Base-by-base conservation (phyloP, 495 filamentous ascomycete species). In the Xylaria intraflava region DNA sequence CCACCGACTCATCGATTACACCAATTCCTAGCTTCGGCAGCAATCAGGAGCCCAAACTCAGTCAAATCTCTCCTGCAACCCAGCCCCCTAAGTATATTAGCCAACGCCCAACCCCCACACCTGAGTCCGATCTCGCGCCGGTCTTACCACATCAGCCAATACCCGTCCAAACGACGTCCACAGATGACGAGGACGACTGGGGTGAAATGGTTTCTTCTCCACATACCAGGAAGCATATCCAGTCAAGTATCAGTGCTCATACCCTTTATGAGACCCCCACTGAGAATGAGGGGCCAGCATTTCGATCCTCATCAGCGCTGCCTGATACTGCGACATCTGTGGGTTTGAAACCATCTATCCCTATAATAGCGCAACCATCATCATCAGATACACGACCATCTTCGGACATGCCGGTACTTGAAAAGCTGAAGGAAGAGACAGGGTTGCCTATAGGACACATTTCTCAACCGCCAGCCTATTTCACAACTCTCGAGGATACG, bases 181-280 rank as follows among this genome's bases (percentile, higher is more conserved):
- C 33, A 0, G 67, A 70, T n/a, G 70, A 77, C 12, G 76, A 72
- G 6, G 73, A 77, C 51, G 75, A 77, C 20, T 80, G 78, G 78
- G 78, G 78, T 12, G 78, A 80, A 51, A 78, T 80, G 76, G 68
- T 80, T 1, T 69, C 72, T 8, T 78, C 78, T 1, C 76, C 78
- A 24, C 53, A 53, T 5, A 55, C 57, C 6, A 49, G 64, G 24
- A 48, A 62, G 0, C 51, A 55, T 23, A 27, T 17, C 14, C 42
- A 41, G 27, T 10, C 16, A 1, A 48, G n/a, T 40, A 8, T 48
- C 26, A n/a, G 44, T 19, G 24, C 36, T 16, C 35, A 27, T 14
- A 16, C 51, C 4, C 17, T 26, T 55, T 17, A 44, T n/a, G 20
- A 42, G 26, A 16, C 27, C 19, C 3, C 10, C 12, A 33, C 29